Conservation (phyloP, 208 protist species). For the Leishmania tropica region DNA sequence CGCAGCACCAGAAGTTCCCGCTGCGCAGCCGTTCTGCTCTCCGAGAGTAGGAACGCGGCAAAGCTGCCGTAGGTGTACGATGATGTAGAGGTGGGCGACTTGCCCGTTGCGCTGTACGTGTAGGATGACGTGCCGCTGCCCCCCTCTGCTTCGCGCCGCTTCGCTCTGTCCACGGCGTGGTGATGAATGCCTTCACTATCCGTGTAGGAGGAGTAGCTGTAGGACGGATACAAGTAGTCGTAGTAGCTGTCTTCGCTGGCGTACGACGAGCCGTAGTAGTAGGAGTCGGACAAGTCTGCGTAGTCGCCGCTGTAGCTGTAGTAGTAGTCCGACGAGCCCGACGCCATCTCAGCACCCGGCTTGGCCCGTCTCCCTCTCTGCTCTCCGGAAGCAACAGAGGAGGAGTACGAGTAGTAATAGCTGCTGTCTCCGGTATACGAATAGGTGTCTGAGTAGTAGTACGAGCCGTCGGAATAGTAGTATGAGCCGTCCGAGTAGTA, state of each 20-base stretch:
- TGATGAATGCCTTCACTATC: constrained; percentile 11
- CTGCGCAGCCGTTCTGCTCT: background rate
- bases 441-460: background rate
- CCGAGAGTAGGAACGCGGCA: constrained; percentile 5
- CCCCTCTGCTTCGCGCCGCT: background rate
- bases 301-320: constrained; percentile 20
- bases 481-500: constrained; percentile 11
- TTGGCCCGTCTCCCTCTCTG: background rate
- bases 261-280: constrained; percentile 19
- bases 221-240: constrained; percentile 1
- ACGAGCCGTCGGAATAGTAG: constrained; percentile 16
- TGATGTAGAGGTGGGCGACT: constrained; percentile 35
- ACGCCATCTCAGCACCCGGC: background rate
- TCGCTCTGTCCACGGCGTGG: background rate
- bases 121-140: constrained; percentile 1
- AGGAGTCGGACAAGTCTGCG: constrained; percentile 21
- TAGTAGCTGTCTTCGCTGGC: constrained; percentile 10
- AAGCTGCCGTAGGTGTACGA: constrained; percentile 35
- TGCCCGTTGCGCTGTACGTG: constrained; percentile 23
- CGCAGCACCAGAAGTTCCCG: constrained; percentile 56
- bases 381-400: background rate
- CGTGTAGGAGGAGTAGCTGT: constrained; percentile 26
- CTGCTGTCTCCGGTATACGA: constrained; percentile 12
- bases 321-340: constrained; percentile 13
- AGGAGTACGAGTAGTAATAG: constrained; percentile 34